These are phyloP conservation scores for Kurtzmaniella quercitrusa DNA, from an alignment of 1,139 yeast genomes.

Conservation along the genomic window DNA sequence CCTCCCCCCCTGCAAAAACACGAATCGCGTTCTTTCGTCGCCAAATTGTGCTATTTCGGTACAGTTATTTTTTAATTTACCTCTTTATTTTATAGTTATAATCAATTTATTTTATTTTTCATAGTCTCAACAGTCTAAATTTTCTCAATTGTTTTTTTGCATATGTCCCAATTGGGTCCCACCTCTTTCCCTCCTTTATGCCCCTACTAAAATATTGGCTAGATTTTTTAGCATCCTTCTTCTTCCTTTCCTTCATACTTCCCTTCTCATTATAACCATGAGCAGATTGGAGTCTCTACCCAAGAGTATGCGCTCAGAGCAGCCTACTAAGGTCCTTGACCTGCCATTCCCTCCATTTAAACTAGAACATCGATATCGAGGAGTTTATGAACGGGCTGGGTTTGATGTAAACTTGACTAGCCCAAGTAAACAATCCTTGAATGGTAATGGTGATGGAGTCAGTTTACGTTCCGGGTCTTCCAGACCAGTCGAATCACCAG, in stretches of 20 bases:
- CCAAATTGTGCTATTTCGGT: neutral
- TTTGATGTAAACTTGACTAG: conserved; percentile 43
- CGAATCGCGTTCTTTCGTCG: neutral
- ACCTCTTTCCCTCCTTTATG: too few species aligned
- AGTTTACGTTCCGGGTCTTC: neutral
- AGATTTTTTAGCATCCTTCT: neutral
- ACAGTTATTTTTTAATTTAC: neutral
- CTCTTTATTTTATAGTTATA: neutral
- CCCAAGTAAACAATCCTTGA: neutral
- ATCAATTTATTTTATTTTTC: too few species aligned
- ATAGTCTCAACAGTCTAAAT: neutral
- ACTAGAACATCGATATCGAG: conserved; percentile 49
- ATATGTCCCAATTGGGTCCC: too few species aligned
- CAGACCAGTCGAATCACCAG: neutral
- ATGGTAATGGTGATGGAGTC: neutral
- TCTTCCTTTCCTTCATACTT: neutral
- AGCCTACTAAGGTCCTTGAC: conserved; percentile 29
- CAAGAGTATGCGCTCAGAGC: conserved; percentile 24
- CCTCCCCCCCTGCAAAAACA: neutral
- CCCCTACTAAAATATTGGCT: conserved; percentile 2
- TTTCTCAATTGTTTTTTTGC: too few species aligned
- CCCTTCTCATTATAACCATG: neutral
- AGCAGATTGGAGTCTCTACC: conserved; percentile 21
- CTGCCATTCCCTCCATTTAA: conserved; percentile 61
- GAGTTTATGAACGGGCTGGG: conserved; percentile 66